phyloP scores from a whole-genome alignment of 192 early-diverging fungal genomes.

The Haplosporangium gracile region DNA sequence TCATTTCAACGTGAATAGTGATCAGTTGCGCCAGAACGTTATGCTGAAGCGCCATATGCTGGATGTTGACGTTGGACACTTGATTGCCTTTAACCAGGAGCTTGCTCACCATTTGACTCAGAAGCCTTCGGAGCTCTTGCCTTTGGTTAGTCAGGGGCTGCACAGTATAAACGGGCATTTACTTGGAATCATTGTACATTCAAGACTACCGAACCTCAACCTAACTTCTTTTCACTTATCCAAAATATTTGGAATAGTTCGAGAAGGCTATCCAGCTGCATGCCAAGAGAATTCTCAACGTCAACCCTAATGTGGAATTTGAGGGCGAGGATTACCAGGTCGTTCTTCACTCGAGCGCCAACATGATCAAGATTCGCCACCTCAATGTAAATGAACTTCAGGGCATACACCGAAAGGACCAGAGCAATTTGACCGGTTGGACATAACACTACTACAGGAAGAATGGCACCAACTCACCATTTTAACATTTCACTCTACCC shows the following conservation, averaged over 20 bases:
- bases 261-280: slow-evolving; percentile 87
- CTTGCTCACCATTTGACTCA: slow-evolving; percentile 85
- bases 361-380: slow-evolving; percentile 90
- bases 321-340: slow-evolving; percentile 92
- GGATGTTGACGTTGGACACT: slow-evolving; percentile 90
- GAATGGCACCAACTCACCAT: neutral
- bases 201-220: neutral
- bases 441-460: neutral
- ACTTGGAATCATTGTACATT: too few relatives aligned
- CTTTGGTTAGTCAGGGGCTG: slow-evolving; percentile 69
- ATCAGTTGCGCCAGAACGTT: slow-evolving; percentile 91
- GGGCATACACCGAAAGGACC: neutral
- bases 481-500: neutral
- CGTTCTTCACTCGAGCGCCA: slow-evolving; percentile 85
- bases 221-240: neutral
- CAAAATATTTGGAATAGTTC: slow-evolving; percentile 68
- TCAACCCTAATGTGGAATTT: slow-evolving; percentile 64
- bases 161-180: too few relatives aligned
- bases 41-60: slow-evolving; percentile 82
- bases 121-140: slow-evolving; percentile 84
- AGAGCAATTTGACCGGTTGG: neutral
- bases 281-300: slow-evolving; percentile 78
- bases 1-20: slow-evolving; percentile 61
- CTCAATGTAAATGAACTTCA: slow-evolving; percentile 75
- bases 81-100: slow-evolving; percentile 86